Base-by-base conservation (phyloP, 306 rosid species). In the Cucumis melo region DNA sequence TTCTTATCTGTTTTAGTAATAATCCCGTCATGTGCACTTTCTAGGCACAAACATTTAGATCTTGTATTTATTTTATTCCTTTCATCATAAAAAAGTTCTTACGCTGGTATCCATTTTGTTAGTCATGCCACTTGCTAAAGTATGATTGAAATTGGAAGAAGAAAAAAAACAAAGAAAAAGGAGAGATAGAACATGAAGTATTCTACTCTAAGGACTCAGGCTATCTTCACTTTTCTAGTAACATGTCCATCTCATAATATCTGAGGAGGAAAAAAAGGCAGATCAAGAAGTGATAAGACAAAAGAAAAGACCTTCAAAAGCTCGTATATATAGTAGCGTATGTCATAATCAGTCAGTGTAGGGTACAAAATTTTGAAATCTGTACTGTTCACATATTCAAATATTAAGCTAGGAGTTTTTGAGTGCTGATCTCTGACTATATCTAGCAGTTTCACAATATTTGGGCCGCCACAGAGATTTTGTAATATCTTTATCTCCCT, bases 301-400 rank as follows among this genome's bases (percentile, higher is more conserved):
- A 23, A 23, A 23, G 75, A 44, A 71, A 44, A 41, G 82, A 85
- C 88, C 86, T 85, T 82, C 53, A 85, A 79, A 74, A 82, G 88
- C 60, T 85, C 88, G 63, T 85, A 80, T 63, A 85, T 77, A 21
- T 85, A 85, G 75, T 82, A 85, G 81, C 88, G 88, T 51, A 85
- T 80, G 78, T 85, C 88, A 23, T 85, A 80, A 85, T 82, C 88
- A 2, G 84, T 77, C 82, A 85, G 51, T 16, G 86, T 78, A 20
- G 86, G 88, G 65, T 85, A 82, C 76, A 82, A 24, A 34, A 75
- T 67, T 80, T 85, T 82, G 77, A 85, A 85, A 78, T 85, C 88
- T 59, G 81, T 78, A 48, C 86, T 85, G 82, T 85, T 82, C 70
- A 85, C 86, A 62, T 79, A 81, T 34, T 85, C 86, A 60, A 85